Evolutionary conservation across 140 eudicot species (phyloP).

Genomic region (Ambrosia hybrid): DNA sequence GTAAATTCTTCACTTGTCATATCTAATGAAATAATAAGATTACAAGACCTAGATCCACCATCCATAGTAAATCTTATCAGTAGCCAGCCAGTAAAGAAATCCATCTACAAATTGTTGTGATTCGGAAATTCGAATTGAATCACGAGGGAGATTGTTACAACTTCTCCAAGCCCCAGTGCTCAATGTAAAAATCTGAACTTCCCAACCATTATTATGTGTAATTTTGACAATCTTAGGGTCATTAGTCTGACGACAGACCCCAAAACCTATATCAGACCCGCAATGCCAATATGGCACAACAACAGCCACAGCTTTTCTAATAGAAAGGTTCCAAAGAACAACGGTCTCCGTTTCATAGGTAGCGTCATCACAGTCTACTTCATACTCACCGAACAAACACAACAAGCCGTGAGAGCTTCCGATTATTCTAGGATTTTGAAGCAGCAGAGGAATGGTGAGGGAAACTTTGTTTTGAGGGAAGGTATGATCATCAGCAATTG

Average conservation of each 20-base stretch:
- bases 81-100: conserved; percentile 5
- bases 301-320: not conserved
- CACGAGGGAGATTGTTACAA: conserved; percentile 8
- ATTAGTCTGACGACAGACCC: not conserved
- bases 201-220: not conserved
- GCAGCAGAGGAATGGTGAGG: not conserved
- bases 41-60: not conserved
- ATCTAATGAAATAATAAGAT: conserved; percentile 12
- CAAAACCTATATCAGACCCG: not conserved
- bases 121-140: not conserved
- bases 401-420: conserved; percentile 15
- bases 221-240: not conserved
- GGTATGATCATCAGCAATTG: conserved; percentile 4
- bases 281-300: not conserved
- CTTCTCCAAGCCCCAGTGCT: conserved; percentile 5
- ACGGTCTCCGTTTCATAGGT: not conserved
- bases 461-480: conserved; percentile 10
- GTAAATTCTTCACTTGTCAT: not conserved
- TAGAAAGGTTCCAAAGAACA: conserved; percentile 14
- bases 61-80: not conserved
- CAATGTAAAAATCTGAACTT: conserved; percentile 9
- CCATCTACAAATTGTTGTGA: too few relatives aligned
- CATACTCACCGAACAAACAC: conserved; percentile 7
- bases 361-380: too few relatives aligned
- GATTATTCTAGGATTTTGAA: not conserved